phyloP scores from a whole-genome alignment of 352 stramenopile genomes.

The Globisporangium nunn region DNA sequence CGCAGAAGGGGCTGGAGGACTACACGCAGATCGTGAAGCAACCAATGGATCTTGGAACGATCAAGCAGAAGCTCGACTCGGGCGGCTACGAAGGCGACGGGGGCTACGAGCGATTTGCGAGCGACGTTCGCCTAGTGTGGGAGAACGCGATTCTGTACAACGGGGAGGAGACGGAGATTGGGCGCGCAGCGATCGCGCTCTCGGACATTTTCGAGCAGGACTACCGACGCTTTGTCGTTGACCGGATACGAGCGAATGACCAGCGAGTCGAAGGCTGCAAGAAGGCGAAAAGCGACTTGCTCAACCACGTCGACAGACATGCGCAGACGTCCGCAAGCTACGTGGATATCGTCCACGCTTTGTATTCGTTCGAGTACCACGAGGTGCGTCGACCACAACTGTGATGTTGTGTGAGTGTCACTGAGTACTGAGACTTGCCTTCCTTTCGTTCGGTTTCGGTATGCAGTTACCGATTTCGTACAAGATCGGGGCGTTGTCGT shows the following conservation, averaged over 20 bases:
- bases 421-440: neutral
- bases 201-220: slow-evolving; percentile 82
- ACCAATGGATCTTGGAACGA: slow-evolving; percentile 89
- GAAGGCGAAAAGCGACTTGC: slow-evolving; percentile 26
- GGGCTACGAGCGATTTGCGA: slow-evolving; percentile 58
- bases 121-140: slow-evolving; percentile 80
- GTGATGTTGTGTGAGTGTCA: neutral
- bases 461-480: slow-evolving; percentile 40
- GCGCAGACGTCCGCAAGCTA: slow-evolving; percentile 31
- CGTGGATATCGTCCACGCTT: slow-evolving; percentile 53
- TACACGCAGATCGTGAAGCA: slow-evolving; percentile 83
- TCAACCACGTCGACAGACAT: slow-evolving; percentile 15
- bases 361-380: slow-evolving; percentile 69
- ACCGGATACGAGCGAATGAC: slow-evolving; percentile 48
- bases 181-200: slow-evolving; percentile 50
- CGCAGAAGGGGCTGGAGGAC: slow-evolving; percentile 74
- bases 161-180: slow-evolving; percentile 70
- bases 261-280: slow-evolving; percentile 45
- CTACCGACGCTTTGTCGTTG: slow-evolving; percentile 66
- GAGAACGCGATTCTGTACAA: slow-evolving; percentile 80
- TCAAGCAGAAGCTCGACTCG: slow-evolving; percentile 68
- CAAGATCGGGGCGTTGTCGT: slow-evolving; percentile 58
- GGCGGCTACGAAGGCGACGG: slow-evolving; percentile 59
- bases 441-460: neutral
- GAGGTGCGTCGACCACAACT: slow-evolving; percentile 19